Conservation (phyloP, 805 yeast genomes). For the Starmerella kuoi region DNA sequence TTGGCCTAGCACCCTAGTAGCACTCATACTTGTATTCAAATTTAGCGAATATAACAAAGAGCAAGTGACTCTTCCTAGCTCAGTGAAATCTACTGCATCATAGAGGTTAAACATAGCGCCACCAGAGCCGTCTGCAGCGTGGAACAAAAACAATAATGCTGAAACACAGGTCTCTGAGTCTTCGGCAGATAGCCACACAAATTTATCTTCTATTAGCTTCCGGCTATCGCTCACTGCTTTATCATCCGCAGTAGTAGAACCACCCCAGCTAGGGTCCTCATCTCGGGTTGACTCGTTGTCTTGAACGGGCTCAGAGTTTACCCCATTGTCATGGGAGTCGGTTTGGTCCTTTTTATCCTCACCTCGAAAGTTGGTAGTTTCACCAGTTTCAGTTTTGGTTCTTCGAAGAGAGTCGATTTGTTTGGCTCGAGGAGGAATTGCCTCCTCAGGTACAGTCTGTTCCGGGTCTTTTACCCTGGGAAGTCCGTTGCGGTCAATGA, state of each 20-base stretch:
- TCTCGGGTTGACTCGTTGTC: background rate
- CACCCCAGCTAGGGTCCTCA: background rate
- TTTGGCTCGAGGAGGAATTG: background rate
- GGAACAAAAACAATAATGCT: conserved; percentile 1
- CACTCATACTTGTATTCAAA: background rate
- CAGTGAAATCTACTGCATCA: background rate
- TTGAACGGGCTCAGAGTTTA: background rate
- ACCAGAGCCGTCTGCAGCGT: conserved; percentile 1
- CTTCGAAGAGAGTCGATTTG: background rate
- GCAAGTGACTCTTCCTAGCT: background rate
- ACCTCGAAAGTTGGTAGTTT: background rate
- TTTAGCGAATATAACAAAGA: conserved; percentile 1
- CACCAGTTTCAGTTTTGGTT: background rate
- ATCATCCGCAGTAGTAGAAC: background rate
- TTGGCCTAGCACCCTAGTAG: conserved; percentile 3
- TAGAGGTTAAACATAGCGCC: background rate
- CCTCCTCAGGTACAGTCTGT: background rate
- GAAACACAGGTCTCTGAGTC: background rate
- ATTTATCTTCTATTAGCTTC: background rate
- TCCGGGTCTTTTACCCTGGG: background rate
- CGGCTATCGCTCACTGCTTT: background rate
- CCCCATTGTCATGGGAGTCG: background rate
- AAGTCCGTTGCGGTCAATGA: background rate
- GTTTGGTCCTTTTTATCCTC: background rate
- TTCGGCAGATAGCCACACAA: background rate